These are phyloP conservation scores for Manihot esculenta DNA, from an alignment of 441 rosid species.

Conservation along the genomic window DNA sequence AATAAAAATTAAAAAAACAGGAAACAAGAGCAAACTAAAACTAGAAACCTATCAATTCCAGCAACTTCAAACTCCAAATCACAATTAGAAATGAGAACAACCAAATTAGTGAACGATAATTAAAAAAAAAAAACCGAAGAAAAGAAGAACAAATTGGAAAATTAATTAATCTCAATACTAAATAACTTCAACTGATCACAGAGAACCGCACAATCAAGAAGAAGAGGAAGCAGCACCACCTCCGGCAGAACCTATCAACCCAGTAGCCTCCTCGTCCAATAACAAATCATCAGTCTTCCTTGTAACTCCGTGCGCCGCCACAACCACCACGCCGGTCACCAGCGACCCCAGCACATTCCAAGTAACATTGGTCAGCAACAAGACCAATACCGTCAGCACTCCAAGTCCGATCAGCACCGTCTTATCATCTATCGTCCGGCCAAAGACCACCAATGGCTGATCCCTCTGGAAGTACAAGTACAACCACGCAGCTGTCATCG, in stretches of 20 bases:
- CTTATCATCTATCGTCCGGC: constrained; percentile 45
- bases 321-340: constrained; percentile 36
- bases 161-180: background rate
- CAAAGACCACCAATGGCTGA: constrained; percentile 38
- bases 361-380: constrained; percentile 49
- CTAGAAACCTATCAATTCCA: background rate
- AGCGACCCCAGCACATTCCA: constrained; percentile 53
- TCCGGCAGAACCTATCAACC: constrained; percentile 22
- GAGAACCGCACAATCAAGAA: constrained; percentile 14
- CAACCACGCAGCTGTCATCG: constrained; percentile 47
- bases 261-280: constrained; percentile 36
- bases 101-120: background rate
- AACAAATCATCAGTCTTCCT: constrained; percentile 53
- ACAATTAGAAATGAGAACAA: background rate
- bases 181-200: background rate
- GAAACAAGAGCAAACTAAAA: background rate
- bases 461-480: constrained; percentile 58
- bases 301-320: constrained; percentile 41
- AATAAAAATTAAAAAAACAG: too few relatives aligned
- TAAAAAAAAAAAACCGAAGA: background rate
- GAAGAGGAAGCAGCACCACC: constrained; percentile 26
- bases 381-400: constrained; percentile 42
- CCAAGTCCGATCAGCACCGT: constrained; percentile 37
- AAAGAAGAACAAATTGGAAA: background rate
- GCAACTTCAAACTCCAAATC: background rate